phyloP scores from a whole-genome alignment of 2,329 filamentous ascomycete genomes.

The Orbilia quercus region DNA sequence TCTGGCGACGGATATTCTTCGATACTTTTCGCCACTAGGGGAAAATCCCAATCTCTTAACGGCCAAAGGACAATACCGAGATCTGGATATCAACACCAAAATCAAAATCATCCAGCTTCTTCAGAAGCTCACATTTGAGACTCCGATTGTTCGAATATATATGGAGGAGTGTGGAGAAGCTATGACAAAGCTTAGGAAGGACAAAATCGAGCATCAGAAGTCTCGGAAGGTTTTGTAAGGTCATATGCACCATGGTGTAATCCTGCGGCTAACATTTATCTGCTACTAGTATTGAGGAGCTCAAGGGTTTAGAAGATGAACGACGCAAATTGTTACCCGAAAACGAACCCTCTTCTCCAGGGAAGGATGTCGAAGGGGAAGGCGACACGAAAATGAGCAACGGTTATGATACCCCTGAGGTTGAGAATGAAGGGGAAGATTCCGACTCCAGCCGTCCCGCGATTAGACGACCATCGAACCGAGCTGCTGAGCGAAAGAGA shows the following conservation, averaged over 20 bases:
- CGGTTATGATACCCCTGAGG: conserved; percentile 49
- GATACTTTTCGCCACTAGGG: conserved; percentile 81
- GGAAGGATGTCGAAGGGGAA: conserved; percentile 70
- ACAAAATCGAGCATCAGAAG: conserved; percentile 92
- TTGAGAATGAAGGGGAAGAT: conserved; percentile 78
- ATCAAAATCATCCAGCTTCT: conserved; percentile 84
- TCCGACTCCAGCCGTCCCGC: conserved; percentile 69
- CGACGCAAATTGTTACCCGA: conserved; percentile 78
- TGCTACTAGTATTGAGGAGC: conserved; percentile 72
- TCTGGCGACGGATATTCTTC: conserved; percentile 81
- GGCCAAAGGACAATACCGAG: conserved; percentile 76
- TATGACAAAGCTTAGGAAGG: conserved; percentile 94
- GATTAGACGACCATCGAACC: conserved; percentile 73
- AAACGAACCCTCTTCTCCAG: conserved; percentile 75
- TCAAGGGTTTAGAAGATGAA: conserved; percentile 77
- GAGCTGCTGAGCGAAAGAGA: conserved; percentile 77
- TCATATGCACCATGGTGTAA: neutral
- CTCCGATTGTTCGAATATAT: conserved; percentile 84
- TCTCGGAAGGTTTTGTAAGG: conserved; percentile 74
- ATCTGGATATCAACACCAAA: conserved; percentile 83
- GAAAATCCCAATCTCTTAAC: conserved; percentile 80
- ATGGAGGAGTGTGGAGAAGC: conserved; percentile 92
- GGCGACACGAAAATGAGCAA: conserved; percentile 68
- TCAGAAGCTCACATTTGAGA: conserved; percentile 85
- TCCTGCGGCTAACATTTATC: conserved; percentile 60